Evolutionary conservation across 2,329 filamentous ascomycete genomes (phyloP).

Genomic region (Ascochyta pisi): DNA sequence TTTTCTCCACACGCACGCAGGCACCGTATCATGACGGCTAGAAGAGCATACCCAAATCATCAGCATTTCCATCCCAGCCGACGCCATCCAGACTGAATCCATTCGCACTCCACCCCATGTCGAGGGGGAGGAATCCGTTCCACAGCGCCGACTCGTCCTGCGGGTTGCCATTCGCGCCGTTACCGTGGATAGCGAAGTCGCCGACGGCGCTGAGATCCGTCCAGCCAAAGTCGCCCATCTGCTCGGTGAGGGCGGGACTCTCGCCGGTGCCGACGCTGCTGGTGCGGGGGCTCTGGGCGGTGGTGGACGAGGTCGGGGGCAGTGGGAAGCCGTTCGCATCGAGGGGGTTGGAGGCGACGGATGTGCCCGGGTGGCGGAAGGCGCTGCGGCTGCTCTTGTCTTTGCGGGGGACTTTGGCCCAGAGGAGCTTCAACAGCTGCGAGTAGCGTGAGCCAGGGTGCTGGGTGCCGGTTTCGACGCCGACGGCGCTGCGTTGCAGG

Average conservation of each 20-base stretch:
- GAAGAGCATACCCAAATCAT: conserved; percentile 41
- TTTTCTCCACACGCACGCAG: too few species aligned
- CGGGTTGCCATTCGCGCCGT: conserved; percentile 36
- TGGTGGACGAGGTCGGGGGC: conserved; percentile 21
- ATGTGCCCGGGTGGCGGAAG: conserved; percentile 44
- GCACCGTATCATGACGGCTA: conserved; percentile 1
- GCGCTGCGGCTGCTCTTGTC: conserved; percentile 35
- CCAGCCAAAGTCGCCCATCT: conserved; percentile 59
- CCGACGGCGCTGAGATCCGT: conserved; percentile 57
- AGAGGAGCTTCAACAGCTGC: conserved; percentile 55
- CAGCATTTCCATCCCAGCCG: conserved; percentile 29
- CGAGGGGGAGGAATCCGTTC: conserved; percentile 47
- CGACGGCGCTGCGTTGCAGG: conserved; percentile 53
- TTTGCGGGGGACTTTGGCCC: conserved; percentile 54
- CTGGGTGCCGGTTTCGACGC: conserved; percentile 46
- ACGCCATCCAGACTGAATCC: conserved; percentile 43
- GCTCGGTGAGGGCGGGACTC: conserved; percentile 53
- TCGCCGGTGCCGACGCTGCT: conserved; percentile 48
- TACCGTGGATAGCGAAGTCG: conserved; percentile 56
- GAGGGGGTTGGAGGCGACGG: conserved; percentile 34
- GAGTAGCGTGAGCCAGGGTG: conserved; percentile 57
- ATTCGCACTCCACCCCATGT: conserved; percentile 46
- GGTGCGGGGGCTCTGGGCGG: conserved; percentile 42
- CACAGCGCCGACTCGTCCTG: conserved; percentile 31
- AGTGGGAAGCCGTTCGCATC: conserved; percentile 36